Conservation (phyloP, 345 rosid genomes). For the Ricinus communis region DNA sequence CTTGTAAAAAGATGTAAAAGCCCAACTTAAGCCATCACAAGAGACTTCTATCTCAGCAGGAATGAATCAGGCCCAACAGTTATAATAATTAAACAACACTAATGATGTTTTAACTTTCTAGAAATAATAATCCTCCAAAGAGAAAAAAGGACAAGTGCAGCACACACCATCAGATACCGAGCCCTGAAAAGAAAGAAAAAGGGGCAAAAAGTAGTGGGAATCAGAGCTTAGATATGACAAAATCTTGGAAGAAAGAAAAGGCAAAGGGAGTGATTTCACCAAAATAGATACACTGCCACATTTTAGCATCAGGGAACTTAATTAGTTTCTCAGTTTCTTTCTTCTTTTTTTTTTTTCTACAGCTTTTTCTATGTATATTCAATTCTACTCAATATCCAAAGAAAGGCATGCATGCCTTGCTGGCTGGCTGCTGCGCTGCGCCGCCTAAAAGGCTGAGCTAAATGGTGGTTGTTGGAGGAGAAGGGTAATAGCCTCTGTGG, state of each 20-base stretch:
- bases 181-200: too few relatives aligned
- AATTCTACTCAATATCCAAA: not conserved
- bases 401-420: too few relatives aligned
- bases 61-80: too few relatives aligned
- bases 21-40: too few relatives aligned
- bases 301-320: not conserved
- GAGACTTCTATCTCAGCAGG: too few relatives aligned
- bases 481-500: not conserved
- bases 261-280: not conserved
- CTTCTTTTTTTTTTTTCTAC: too few relatives aligned
- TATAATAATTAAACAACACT: too few relatives aligned
- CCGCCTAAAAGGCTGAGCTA: conserved; percentile 1
- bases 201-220: not conserved
- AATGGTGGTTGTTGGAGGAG: not conserved
- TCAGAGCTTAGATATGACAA: conserved; percentile 5
- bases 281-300: conserved; percentile 13
- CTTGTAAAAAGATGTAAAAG: too few relatives aligned
- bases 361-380: not conserved
- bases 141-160: too few relatives aligned
- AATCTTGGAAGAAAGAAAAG: conserved; percentile 12
- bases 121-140: too few relatives aligned
- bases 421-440: not conserved
- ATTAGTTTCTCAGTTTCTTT: not conserved
- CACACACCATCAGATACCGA: too few relatives aligned
- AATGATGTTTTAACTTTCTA: too few relatives aligned